A percentile compares a stretch with the other conserved stretches of the same genome.
phyloP scores from a whole-genome alignment of 2,329 filamentous ascomycete genomes.

The Hortaea sp. region DNA sequence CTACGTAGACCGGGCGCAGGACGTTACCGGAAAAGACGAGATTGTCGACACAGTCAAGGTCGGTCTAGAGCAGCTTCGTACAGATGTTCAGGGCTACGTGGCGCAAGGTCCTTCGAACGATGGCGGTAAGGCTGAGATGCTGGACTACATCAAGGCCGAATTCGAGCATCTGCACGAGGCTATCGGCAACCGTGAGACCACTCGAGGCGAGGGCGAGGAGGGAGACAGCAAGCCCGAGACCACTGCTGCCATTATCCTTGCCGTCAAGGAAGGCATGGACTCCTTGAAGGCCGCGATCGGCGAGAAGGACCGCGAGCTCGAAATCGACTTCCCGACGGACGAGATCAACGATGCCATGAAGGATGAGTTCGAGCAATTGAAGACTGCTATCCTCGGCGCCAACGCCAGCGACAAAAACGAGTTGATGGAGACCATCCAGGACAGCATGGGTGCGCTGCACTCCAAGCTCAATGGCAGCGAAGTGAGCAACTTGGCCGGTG shows the following conservation, averaged over 20 bases:
- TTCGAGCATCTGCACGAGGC: constrained; percentile 53
- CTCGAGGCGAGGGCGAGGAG: constrained; percentile 13
- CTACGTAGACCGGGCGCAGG: constrained; percentile 65
- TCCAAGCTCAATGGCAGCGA: constrained; percentile 32
- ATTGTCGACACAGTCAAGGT: constrained; percentile 59
- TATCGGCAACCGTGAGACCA: constrained; percentile 33
- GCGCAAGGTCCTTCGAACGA: constrained; percentile 34
- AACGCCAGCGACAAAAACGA: constrained; percentile 49
- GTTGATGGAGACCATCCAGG: constrained; percentile 50
- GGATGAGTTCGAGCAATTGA: constrained; percentile 71
- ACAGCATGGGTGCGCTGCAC: constrained; percentile 39
- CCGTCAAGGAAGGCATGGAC: constrained; percentile 24
- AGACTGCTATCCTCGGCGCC: constrained; percentile 61
- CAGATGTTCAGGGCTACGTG: constrained; percentile 47
- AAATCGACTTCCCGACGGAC: constrained; percentile 27
- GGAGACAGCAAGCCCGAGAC: constrained; percentile 9
- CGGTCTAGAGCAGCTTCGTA: constrained; percentile 55
- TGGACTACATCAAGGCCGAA: constrained; percentile 43
- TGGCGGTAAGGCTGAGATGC: constrained; percentile 35
- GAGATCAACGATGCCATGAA: constrained; percentile 60
- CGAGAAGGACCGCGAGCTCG: constrained; percentile 28
- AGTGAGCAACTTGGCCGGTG: constrained; percentile 16
- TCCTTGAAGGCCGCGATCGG: constrained; percentile 19
- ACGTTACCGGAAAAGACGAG: constrained; percentile 63
- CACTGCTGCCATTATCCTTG: constrained; percentile 21